phyloP scores from a whole-genome alignment of 148 eudicot species.

The Heliosperma pusillum region DNA sequence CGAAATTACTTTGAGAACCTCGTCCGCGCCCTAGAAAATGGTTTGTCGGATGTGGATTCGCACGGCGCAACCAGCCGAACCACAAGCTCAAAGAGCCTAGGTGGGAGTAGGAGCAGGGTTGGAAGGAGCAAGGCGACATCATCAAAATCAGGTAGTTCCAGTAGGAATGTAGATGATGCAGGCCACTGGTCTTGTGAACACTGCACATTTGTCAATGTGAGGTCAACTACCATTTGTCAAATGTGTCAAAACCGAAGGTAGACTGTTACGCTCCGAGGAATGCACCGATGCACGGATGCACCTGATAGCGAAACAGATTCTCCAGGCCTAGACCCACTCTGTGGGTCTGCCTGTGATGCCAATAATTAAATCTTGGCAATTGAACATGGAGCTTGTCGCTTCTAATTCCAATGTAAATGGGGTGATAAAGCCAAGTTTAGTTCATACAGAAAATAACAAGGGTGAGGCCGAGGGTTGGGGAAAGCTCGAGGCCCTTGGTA shows the following conservation, averaged over 20 bases:
- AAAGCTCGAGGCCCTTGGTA: neutral
- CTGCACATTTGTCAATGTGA: conserved; percentile 73
- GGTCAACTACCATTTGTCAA: conserved; percentile 49
- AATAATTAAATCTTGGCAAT: conserved; percentile 8
- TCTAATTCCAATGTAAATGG: neutral
- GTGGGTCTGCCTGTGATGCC: neutral
- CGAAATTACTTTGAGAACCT: conserved; percentile 87
- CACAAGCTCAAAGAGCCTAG: conserved; percentile 53
- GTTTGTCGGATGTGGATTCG: conserved; percentile 68
- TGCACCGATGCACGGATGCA: neutral
- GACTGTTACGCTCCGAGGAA: conserved; percentile 10
- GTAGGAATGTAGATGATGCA: conserved; percentile 52
- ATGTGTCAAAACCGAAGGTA: conserved; percentile 72
- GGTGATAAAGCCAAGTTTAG: conserved; percentile 3
- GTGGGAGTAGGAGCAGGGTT: conserved; percentile 44
- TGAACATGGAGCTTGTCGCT: neutral
- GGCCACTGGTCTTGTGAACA: conserved; percentile 79
- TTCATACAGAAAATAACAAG: conserved; percentile 15
- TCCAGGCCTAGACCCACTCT: neutral
- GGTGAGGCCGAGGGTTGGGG: conserved; percentile 3
- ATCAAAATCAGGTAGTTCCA: conserved; percentile 54
- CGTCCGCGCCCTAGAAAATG: conserved; percentile 82
- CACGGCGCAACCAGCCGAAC: conserved; percentile 49
- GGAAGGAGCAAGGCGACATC: conserved; percentile 51
- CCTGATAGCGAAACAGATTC: neutral